phyloP scores from a whole-genome alignment of 75 land plant species.

The Ceratopteris richardii region DNA sequence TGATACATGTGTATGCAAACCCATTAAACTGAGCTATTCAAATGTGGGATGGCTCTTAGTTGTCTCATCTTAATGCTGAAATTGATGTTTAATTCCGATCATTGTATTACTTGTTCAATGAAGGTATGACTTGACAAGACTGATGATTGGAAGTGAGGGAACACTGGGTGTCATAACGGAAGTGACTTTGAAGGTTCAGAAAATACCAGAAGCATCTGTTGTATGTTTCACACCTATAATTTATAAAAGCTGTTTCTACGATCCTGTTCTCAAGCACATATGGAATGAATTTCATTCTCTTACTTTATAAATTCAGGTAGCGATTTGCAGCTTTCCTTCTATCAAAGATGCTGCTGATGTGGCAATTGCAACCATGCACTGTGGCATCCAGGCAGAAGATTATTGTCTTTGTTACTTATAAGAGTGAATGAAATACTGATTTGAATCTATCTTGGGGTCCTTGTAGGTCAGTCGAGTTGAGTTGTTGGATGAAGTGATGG shows the following conservation, averaged over 20 bases:
- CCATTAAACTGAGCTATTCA: no score
- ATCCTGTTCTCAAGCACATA: background rate
- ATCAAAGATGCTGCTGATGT: slow-evolving; percentile 97
- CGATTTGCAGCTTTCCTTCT: slow-evolving; percentile 88
- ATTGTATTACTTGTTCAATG: background rate
- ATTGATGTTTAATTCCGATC: no score
- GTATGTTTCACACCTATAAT: slow-evolving; percentile 31
- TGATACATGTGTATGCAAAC: no score
- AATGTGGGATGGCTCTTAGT: no score
- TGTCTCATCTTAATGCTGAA: no score
- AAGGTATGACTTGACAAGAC: slow-evolving; percentile 93
- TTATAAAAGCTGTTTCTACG: background rate
- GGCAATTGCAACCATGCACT: slow-evolving; percentile 93
- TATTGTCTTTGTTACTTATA: no score
- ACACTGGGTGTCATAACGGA: slow-evolving; percentile 95
- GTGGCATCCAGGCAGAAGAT: slow-evolving; percentile 92
- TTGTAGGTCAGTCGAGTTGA: slow-evolving; percentile 92
- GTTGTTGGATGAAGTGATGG: slow-evolving; percentile 86
- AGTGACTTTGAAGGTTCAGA: slow-evolving; percentile 83
- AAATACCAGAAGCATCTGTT: slow-evolving; percentile 77
- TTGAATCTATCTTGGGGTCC: background rate
- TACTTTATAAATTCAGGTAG: slow-evolving; percentile 52
- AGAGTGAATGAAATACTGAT: no score
- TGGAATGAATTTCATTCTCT: background rate
- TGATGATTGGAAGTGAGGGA: slow-evolving; percentile 99